Evolutionary conservation across 768 basidiomycete genomes (phyloP).

Genomic region (Xerocomus brunneocitrinus): DNA sequence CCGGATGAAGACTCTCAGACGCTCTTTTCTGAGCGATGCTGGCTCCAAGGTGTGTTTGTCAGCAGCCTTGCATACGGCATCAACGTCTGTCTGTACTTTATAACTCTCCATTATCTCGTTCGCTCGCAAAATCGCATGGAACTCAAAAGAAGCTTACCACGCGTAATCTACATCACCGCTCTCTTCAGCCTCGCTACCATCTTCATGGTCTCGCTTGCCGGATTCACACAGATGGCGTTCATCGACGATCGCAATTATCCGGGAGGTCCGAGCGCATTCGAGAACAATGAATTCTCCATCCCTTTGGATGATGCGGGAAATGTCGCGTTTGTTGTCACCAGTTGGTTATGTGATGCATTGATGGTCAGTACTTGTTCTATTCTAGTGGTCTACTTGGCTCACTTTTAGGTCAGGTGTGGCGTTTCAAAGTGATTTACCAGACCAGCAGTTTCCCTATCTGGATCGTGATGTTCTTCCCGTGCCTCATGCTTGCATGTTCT

Average conservation of each 20-base stretch:
- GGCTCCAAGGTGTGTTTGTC: constrained; percentile 12
- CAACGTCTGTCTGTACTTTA: constrained; percentile 1
- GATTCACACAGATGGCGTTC: constrained; percentile 27
- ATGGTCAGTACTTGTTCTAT: constrained; percentile 10
- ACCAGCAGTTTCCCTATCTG: constrained; percentile 2
- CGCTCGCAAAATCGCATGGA: not conserved
- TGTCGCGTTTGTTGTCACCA: constrained; percentile 3
- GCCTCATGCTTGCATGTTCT: constrained; percentile 6
- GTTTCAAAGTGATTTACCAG: constrained; percentile 18
- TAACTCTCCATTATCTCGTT: constrained; percentile 10
- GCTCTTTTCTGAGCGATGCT: constrained; percentile 16
- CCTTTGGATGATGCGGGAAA: constrained; percentile 17
- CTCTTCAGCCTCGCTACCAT: constrained; percentile 12
- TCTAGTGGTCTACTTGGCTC: not conserved
- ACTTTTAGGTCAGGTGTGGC: constrained; percentile 9
- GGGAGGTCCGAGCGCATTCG: constrained; percentile 28
- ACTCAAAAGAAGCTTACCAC: constrained; percentile 3
- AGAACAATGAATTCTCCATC: constrained; percentile 16
- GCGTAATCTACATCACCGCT: constrained; percentile 5
- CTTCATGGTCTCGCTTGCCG: constrained; percentile 13
- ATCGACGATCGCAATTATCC: constrained; percentile 31
- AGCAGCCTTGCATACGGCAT: constrained; percentile 11
- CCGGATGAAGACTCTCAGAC: constrained; percentile 8
- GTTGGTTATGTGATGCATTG: constrained; percentile 17
- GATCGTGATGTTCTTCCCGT: constrained; percentile 8